Conservation (phyloP, 306 rosid genomes). For the Adenanthera pavonina region DNA sequence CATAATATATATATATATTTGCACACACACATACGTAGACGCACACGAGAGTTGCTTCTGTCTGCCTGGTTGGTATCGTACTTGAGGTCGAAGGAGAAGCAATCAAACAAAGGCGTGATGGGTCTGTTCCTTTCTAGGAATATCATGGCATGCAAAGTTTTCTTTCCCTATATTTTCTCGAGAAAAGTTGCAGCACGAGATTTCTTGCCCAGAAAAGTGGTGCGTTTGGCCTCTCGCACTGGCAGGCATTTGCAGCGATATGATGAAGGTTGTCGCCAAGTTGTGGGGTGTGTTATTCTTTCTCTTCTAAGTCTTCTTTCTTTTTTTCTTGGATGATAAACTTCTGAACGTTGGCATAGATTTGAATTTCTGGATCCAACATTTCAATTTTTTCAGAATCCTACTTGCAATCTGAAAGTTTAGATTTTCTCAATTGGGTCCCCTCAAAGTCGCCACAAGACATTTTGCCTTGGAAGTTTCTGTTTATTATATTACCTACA, state of each 20-base stretch:
- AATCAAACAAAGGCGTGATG: slow-evolving; percentile 36
- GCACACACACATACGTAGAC: not conserved
- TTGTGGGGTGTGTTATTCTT: slow-evolving; percentile 70
- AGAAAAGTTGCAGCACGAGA: slow-evolving; percentile 44
- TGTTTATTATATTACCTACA: not conserved
- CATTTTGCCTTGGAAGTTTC: not conserved
- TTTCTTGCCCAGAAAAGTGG: slow-evolving; percentile 54
- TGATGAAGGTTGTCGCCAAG: slow-evolving; percentile 72
- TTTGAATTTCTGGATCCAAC: not conserved
- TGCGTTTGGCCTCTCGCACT: slow-evolving; percentile 65
- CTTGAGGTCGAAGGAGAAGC: not conserved
- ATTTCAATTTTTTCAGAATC: not conserved
- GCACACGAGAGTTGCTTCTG: not conserved
- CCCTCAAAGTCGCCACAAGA: not conserved
- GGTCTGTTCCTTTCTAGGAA: slow-evolving; percentile 68
- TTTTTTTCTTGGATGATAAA: not conserved
- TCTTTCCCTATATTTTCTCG: slow-evolving; percentile 45
- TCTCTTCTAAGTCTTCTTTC: not conserved
- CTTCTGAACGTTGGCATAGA: too few relatives aligned
- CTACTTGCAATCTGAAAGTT: not conserved
- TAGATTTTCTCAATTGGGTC: slow-evolving; percentile 1
- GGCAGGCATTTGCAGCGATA: slow-evolving; percentile 88
- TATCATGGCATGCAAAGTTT: slow-evolving; percentile 42
- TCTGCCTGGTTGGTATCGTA: not conserved
- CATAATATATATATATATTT: not conserved